Base-by-base conservation (phyloP, 2,329 filamentous ascomycete species). In the Parafenestella ontariensis region DNA sequence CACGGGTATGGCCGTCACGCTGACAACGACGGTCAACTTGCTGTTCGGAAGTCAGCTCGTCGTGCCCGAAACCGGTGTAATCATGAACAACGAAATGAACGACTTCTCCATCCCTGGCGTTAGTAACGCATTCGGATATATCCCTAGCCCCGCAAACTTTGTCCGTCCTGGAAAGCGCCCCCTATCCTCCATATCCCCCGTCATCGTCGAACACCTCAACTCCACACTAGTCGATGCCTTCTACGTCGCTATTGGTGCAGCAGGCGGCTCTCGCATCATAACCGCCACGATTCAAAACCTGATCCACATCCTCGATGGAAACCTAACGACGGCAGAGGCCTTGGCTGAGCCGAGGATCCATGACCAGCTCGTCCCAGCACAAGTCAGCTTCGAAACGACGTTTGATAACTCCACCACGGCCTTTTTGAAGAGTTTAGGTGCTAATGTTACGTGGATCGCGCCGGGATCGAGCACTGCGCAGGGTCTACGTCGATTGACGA, bases 21-120 rank as follows among this genome's bases (percentile, higher is more conserved):
- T 92, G 11, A 97, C 93, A 0, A 95, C 92, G 0, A 97, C 94
- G 0, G 81, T 97, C 52, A 97, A 97, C 75, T 81, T 95, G 4
- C 82, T 95, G 3, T 98, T 96, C 66, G 94, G 94, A 41, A 89
- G 87, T 24, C 82, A 87, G 18, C 75, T 96, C 59, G 86, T 96
- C 76, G 89, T 94, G 0, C 91, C 92, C 0, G 84, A 89, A 64
- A 93, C 92, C 0, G 93, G 93, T 17, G 83, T 96, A 53, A 91
- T 96, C 50, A 85, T 96, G 79, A 75, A 81, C 73, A 79, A 82
- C 58, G 79, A 79, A 52, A 78, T 78, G 76, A 76, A 76, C 58
- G 71, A 73, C 46, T 97, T 97, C 79, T 91, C 88, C 44, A 92
- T 96, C 66, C 93, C 94, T 0, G 86, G 86, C 48, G 79, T 83